Base-by-base conservation (phyloP, 2,329 filamentous ascomycete species). In the Akanthomyces lecanii region DNA sequence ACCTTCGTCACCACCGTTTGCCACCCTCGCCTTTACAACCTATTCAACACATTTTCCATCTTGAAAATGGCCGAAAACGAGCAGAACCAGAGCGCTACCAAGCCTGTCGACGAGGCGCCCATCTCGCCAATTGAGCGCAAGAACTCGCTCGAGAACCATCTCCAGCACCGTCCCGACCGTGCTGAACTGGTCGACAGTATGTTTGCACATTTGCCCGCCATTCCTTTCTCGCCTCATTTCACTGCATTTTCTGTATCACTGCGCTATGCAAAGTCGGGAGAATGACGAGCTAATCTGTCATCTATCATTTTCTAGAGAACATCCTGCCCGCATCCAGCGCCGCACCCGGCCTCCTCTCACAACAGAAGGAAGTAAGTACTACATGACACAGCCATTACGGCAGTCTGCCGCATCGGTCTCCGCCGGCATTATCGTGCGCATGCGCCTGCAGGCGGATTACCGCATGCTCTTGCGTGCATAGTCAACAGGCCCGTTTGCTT, bases 321-420 rank as follows among this genome's bases (percentile, higher is more conserved):
- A 97, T 97, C 74, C 87, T 97, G 30, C 90, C 91, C 30, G 86
- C 87, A 62, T 89, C 89, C 38, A 89, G 77, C 58, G 91, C 89
- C 21, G 92, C 92, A 0, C 92, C 93, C 0, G 84, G 89, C 2
- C 80, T 97, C 61, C 87, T 89, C 72, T 91, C 89, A 62, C 86
- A 92, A 66, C 92, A 95, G 75, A 89, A 85, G 71, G 91, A 96
- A 74, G 82, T 82, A 65, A 72, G 76, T 67, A 44, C 42, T n/a
- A 48, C 52, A 21, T 53, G 52, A 56, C 52, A 23, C 28, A 30
- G 14, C 44, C 30, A 42, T 40, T 16, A 23, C 55, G 38, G 51
- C 40, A 57, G 21, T 38, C 48, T n/a, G 53, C 52, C 23, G 45
- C 51, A 56, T 64, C 54, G 7, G 33, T 45, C 7, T 38, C 21